Percentiles rank a stretch among this genome's conserved stretches.
These are phyloP conservation scores for Penicillium herquei DNA, from an alignment of 495 filamentous ascomycete genomes.

Conservation along the genomic window DNA sequence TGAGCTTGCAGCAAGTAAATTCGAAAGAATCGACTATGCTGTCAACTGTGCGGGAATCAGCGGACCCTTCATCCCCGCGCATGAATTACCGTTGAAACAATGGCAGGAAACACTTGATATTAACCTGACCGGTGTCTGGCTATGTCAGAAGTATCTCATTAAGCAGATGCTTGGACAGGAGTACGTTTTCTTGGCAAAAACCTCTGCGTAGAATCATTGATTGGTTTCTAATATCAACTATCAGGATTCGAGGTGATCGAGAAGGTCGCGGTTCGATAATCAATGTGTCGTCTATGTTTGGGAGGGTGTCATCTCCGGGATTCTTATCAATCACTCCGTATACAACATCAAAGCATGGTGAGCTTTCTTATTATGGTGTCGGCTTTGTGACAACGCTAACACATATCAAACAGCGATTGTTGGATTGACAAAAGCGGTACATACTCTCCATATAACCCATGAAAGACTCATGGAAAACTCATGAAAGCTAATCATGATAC, in stretches of 20 bases:
- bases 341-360: background rate
- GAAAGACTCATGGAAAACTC: no score
- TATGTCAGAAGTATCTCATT: background rate
- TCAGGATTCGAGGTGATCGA: background rate
- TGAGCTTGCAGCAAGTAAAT: background rate
- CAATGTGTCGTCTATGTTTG: background rate
- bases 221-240: no score
- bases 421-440: background rate
- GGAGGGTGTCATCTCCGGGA: background rate
- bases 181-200: background rate
- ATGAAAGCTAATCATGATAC: no score
- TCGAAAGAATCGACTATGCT: background rate
- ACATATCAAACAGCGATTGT: background rate
- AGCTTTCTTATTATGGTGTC: background rate
- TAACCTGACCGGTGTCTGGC: background rate
- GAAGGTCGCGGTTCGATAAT: slow-evolving; percentile 1
- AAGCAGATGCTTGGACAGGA: background rate
- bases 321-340: background rate
- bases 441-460: background rate
- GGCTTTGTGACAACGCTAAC: background rate
- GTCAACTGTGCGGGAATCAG: background rate
- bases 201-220: background rate
- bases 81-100: background rate
- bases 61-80: background rate
- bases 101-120: background rate